Conservation (phyloP, 2,329 filamentous ascomycete species). For the Ceratocystis colombiana region DNA sequence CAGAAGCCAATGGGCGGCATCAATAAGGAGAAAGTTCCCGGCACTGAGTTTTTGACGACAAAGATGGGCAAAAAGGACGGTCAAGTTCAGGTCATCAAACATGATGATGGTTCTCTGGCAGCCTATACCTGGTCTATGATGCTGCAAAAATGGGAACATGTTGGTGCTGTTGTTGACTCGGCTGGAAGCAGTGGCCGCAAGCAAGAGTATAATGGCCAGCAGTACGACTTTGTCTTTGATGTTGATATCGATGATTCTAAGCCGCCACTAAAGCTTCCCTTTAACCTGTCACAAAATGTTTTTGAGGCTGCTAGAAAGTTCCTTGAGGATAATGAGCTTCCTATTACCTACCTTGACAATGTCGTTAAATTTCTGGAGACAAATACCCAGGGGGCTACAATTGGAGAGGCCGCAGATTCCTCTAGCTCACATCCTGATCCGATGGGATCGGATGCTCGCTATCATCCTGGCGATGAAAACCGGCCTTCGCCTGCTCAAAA, state of each 20-base stretch:
- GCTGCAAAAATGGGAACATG: conserved; percentile 67
- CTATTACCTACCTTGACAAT: conserved; percentile 77
- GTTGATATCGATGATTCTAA: conserved; percentile 94
- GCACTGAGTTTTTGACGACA: conserved; percentile 71
- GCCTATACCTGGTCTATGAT: conserved; percentile 76
- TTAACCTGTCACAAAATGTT: conserved; percentile 83
- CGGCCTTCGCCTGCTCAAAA: conserved; percentile 41
- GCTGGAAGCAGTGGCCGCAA: conserved; percentile 74
- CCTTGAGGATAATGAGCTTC: conserved; percentile 76
- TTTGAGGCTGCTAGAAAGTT: conserved; percentile 90
- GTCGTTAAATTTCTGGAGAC: conserved; percentile 85
- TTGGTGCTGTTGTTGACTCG: conserved; percentile 90
- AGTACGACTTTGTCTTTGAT: conserved; percentile 94
- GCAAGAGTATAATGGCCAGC: conserved; percentile 66
- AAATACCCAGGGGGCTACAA: conserved; percentile 76
- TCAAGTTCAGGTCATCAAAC: conserved; percentile 83
- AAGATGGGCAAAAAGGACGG: conserved; percentile 91
- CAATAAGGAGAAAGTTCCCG: conserved; percentile 85
- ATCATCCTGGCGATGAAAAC: conserved; percentile 57
- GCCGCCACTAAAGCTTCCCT: conserved; percentile 84
- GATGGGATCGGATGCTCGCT: conserved; percentile 67
- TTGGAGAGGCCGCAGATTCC: conserved; percentile 45
- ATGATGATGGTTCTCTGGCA: conserved; percentile 69
- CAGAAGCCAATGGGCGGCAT: conserved; percentile 73
- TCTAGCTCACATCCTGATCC: conserved; percentile 52